Evolutionary conservation across 305 asterid species (phyloP).

Genomic region (Fraxinus paxiana): DNA sequence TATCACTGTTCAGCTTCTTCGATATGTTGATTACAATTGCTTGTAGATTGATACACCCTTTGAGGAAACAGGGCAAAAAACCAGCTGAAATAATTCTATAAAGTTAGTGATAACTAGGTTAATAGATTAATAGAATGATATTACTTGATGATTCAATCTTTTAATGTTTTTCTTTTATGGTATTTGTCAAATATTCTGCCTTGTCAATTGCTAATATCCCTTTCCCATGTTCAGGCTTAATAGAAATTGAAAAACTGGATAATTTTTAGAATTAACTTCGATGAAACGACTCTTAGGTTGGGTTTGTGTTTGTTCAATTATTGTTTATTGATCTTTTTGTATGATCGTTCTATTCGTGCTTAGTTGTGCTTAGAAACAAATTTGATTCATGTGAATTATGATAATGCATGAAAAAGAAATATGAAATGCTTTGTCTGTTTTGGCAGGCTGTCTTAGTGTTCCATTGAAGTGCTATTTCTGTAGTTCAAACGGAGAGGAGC

Average conservation of each 20-base stretch:
- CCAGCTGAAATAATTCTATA: background rate
- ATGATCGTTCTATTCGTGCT: background rate
- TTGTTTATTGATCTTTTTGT: background rate
- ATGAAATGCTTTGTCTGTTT: background rate
- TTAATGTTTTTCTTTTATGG: background rate
- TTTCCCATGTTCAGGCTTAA: background rate
- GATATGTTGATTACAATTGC: background rate
- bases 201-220: background rate
- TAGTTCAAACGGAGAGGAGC: conserved; percentile 12
- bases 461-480: conserved; percentile 15
- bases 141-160: background rate
- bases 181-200: background rate
- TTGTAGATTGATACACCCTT: background rate
- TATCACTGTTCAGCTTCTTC: background rate
- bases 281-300: background rate
- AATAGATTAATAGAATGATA: background rate
- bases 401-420: background rate
- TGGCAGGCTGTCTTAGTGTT: conserved; percentile 26
- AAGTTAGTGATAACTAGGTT: background rate
- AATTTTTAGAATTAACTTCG: background rate
- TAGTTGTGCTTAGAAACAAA: background rate
- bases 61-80: background rate
- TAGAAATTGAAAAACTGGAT: background rate
- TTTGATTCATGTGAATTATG: background rate
- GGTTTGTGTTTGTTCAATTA: background rate